Evolutionary conservation across 1,139 yeast species (phyloP), one percentile per base, ranked within the genome.

Genomic region (Blastobotrys raffinosifermentans): DNA sequence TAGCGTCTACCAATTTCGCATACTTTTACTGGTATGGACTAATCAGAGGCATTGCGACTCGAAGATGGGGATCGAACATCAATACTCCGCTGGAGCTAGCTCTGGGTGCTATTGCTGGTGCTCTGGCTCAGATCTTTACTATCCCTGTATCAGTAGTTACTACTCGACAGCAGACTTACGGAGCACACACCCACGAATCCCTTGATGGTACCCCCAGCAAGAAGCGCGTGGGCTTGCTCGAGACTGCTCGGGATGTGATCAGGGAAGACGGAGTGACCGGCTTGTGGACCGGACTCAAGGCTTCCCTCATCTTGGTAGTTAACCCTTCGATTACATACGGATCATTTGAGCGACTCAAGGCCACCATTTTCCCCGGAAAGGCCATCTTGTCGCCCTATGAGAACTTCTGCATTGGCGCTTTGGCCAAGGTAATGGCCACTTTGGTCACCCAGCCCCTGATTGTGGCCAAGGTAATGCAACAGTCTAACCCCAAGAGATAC

Each of bases 251-350:
- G 43, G 76, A 77, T 41, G 72, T 84, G 30, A 60, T 75, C 39
- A 65, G 65, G n/a, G 78, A 80, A 34, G 85, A 82, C 50, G 89
- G 93, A 4, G 46, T 78, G 31, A 60, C 72, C 11, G 93, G 93
- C 0, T 73, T 84, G 44, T 85, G 95, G 95, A 72, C 79, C 49
- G 95, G 95, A 0, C 70, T 85, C 45, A 79, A 85, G 57, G 94
- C 87, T 7, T 78, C 87, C 9, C 63, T 85, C 53, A 83, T 85
- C 4, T 70, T 85, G 37, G 85, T 93, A 26, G 68, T 80, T 43
- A 85, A 85, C 63, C 95, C 95, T 4, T 80, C 94, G 29, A 85
- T 85, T 55, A 85, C 95, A 4, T 86, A 84, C 58, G 94, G 94
- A 4, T 72, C 87, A 2, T 82, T 77, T 58, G 91, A 83, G 58